Evolutionary conservation across 768 basidiomycete species (phyloP), one percentile per base, ranked within the genome.

Genomic region (Amanita rimosa): DNA sequence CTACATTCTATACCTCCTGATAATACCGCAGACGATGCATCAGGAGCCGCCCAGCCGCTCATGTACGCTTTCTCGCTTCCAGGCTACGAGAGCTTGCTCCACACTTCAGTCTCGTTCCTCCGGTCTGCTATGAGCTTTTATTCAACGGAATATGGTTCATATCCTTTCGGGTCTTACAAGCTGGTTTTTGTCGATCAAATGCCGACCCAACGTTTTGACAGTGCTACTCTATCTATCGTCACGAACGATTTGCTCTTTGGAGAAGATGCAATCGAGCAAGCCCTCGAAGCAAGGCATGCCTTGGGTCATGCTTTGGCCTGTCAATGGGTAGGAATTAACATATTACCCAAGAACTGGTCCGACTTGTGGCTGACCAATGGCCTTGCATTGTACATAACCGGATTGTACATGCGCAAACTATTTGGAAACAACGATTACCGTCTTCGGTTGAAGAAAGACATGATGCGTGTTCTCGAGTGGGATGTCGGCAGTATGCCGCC

Each of bases 281-380:
- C 89, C 0, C 75, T 91, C 57, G 92, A 96, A 60, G 85, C 92
- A 1, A 75, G 95, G 11, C 91, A 93, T 49, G 73, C 80, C 26
- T 74, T 99, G 42, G 75, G 83, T 22, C 90, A 97, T 60, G 85
- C 90, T 4, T 74, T 98, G 29, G 94, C 93, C 6, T 89, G 83
- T 54, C 96, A 99, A 64, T 99, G 96, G 96, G 74, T 89, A 48
- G 94, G 96, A 22, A 81, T 99, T 64, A 95, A 97, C 64, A 91
- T 99, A 58, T 83, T 92, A 50, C 93, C 85, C 46, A 92, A 91
- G 68, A 76, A 82, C 24, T 90, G 89, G 79, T 85, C 91, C 10
- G 96, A 99, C 64, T 78, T 83, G 21, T 99, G 96, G 96, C 79
- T 99, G n/a, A 83, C 94, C 50, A 92, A 95, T 58, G 96, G 94